Evolutionary conservation across 164 flowering plant genomes (phyloP).

Genomic region (Echeveria elegans): DNA sequence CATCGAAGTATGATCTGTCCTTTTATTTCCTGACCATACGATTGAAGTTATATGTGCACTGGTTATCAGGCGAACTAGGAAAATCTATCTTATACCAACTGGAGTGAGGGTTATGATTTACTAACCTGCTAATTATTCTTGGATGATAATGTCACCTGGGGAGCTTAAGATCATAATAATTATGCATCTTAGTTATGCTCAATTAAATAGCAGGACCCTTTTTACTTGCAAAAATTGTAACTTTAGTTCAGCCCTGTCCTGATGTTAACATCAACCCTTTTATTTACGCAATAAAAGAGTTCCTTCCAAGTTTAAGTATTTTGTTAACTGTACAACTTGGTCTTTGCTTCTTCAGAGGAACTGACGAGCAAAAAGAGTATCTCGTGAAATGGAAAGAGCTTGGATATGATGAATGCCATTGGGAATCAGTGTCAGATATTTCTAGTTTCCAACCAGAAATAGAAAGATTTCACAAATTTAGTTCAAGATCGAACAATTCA

Average conservation of each 20-base stretch:
- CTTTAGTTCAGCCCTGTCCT: not conserved
- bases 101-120: not conserved
- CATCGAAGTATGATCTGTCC: too few species aligned
- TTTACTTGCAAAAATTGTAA: too few species aligned
- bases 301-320: not conserved
- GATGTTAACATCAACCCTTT: not conserved
- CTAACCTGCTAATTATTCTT: not conserved
- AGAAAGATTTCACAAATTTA: slow-evolving; percentile 51
- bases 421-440: slow-evolving; percentile 87
- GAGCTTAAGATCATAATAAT: too few species aligned
- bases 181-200: too few species aligned
- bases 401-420: slow-evolving; percentile 81
- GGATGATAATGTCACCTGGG: not conserved
- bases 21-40: too few species aligned
- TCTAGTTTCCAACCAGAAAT: slow-evolving; percentile 80
- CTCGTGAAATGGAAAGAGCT: slow-evolving; percentile 95
- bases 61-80: not conserved
- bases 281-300: not conserved
- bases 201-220: too few species aligned
- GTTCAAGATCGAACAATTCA: slow-evolving; percentile 35
- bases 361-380: slow-evolving; percentile 70
- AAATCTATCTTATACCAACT: not conserved
- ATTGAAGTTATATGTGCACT: too few species aligned
- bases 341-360: slow-evolving; percentile 35
- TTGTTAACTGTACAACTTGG: slow-evolving; percentile 1